These are phyloP conservation scores for Nakazawaea siamensis DNA, from an alignment of 805 yeast genomes.

Conservation along the genomic window DNA sequence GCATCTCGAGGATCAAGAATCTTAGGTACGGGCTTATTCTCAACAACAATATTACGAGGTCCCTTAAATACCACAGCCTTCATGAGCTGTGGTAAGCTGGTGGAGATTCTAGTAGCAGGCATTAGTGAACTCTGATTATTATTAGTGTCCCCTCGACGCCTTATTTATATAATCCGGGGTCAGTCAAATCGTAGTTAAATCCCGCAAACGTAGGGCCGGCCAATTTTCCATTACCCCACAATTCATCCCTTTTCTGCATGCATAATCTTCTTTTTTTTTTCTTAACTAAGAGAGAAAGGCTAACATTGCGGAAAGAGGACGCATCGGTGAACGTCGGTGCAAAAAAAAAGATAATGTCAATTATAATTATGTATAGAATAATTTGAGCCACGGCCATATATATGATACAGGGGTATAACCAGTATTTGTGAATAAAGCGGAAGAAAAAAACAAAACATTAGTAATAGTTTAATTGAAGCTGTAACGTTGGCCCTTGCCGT, in stretches of 20 bases:
- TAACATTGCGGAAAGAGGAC: neutral
- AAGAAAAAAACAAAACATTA: neutral
- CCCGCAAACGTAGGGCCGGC: too few relatives aligned
- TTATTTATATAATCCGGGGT: too few relatives aligned
- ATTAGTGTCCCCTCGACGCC: too few relatives aligned
- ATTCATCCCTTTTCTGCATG: neutral
- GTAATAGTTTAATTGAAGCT: neutral
- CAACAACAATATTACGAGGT: constrained; percentile 31
- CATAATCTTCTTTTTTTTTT: neutral
- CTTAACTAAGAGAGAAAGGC: neutral
- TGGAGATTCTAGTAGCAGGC: constrained; percentile 8
- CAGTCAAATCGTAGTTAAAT: too few relatives aligned
- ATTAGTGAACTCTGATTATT: too few relatives aligned
- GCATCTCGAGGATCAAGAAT: constrained; percentile 32
- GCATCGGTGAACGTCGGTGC: too few relatives aligned
- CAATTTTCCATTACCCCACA: neutral
- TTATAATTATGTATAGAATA: too few relatives aligned
- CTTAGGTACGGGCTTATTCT: constrained; percentile 30
- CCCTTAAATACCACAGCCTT: constrained; percentile 42
- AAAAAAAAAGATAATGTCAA: too few relatives aligned
- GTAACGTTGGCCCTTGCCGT: constrained; percentile 2
- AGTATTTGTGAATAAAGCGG: too few relatives aligned
- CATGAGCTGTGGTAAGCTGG: constrained; percentile 24
- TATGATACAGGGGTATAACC: too few relatives aligned
- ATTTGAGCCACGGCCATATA: too few relatives aligned